Conservation (phyloP, 306 rosid genomes). For the Sicyos baderoa region DNA sequence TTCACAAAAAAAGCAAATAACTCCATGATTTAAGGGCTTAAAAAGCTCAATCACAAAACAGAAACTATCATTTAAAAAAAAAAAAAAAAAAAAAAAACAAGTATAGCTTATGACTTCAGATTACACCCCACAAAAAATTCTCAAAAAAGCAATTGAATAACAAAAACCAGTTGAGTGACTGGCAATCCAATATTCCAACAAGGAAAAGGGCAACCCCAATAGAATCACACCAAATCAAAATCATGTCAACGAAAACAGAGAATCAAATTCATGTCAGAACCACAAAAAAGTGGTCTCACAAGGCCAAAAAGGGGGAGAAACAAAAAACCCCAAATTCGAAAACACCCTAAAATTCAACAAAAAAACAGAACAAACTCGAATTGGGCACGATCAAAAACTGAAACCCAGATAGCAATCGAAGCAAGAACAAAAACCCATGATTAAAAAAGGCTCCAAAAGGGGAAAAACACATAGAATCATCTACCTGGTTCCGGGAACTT, state of each 20-base stretch:
- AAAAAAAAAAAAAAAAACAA: neutral
- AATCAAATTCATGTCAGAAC: neutral
- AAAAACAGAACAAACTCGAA: neutral
- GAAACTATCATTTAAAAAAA: too few relatives aligned
- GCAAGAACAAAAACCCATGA: conserved; percentile 4
- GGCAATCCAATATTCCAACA: conserved; percentile 3
- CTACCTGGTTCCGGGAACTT: conserved; percentile 1
- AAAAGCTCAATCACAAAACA: neutral
- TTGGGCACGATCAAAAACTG: neutral
- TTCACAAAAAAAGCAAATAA: conserved; percentile 7
- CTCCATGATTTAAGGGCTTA: conserved; percentile 12
- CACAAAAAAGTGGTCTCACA: neutral
- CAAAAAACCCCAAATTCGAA: neutral
- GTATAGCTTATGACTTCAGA: neutral
- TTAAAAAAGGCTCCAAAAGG: neutral
- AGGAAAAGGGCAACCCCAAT: neutral
- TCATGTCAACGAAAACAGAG: neutral
- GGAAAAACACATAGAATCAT: neutral
- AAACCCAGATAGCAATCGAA: conserved; percentile 13
- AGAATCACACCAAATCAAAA: neutral
- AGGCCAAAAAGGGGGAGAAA: neutral
- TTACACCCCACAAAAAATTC: neutral
- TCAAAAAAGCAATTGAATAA: neutral
- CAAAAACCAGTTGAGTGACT: neutral
- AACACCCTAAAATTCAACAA: neutral